These are phyloP conservation scores for Mortierella hygrophila DNA, from an alignment of 192 early-diverging fungal species.

Conservation along the genomic window DNA sequence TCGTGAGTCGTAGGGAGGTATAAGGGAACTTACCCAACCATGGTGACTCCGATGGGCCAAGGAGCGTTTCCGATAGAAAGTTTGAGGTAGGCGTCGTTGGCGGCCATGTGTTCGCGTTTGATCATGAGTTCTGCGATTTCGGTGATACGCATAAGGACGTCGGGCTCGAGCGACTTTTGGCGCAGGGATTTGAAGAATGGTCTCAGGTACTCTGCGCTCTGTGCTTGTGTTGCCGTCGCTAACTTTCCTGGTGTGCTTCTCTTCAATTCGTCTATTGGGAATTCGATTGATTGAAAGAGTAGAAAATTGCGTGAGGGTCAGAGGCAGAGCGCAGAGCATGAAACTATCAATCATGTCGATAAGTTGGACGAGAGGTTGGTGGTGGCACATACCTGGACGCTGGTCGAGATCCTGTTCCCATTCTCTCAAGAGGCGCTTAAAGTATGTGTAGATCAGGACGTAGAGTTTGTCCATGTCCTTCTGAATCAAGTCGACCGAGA, in stretches of 20 bases:
- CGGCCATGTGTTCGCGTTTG: slow-evolving; percentile 89
- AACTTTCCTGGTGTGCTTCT: slow-evolving; percentile 85
- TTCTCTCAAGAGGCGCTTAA: slow-evolving; percentile 86
- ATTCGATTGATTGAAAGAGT: neutral
- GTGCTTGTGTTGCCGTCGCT: slow-evolving; percentile 83
- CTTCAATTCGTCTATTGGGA: slow-evolving; percentile 78
- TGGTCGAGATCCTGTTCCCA: slow-evolving; percentile 86
- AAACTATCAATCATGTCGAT: no score
- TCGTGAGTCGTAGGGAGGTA: neutral
- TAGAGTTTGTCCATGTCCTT: slow-evolving; percentile 81
- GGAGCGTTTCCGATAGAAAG: slow-evolving; percentile 98
- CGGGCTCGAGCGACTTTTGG: slow-evolving; percentile 77
- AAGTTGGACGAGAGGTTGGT: neutral
- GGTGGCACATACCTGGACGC: slow-evolving; percentile 62
- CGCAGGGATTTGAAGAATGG: slow-evolving; percentile 94
- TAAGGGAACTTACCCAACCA: slow-evolving; percentile 78
- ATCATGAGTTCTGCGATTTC: slow-evolving; percentile 92
- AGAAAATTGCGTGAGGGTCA: neutral
- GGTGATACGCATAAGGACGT: slow-evolving; percentile 90
- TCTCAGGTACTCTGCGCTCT: slow-evolving; percentile 89
- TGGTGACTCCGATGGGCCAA: slow-evolving; percentile 98
- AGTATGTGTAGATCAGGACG: slow-evolving; percentile 84
- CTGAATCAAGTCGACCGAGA: slow-evolving; percentile 81
- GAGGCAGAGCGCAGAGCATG: neutral
- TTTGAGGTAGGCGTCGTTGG: slow-evolving; percentile 93